Conservation (phyloP, 306 rosid species). For the Geum urbanum region DNA sequence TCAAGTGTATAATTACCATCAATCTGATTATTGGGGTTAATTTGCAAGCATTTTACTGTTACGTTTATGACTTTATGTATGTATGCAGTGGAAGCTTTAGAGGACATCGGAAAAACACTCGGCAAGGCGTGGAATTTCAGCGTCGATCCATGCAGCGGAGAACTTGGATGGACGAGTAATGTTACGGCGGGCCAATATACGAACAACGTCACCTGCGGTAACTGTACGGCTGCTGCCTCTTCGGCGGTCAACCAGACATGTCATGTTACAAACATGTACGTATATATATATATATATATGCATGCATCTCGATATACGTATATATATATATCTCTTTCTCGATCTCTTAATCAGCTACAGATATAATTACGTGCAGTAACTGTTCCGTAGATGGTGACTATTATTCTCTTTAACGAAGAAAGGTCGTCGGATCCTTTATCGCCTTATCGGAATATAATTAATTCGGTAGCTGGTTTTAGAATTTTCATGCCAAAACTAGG, state of each 20-base stretch:
- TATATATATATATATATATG: not conserved
- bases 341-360: too few relatives aligned
- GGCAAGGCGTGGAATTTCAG: not conserved
- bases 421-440: not conserved
- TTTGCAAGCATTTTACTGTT: too few relatives aligned
- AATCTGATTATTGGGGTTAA: too few relatives aligned
- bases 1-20: too few relatives aligned
- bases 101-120: not conserved
- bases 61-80: not conserved
- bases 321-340: not conserved
- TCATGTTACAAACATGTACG: not conserved
- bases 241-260: not conserved
- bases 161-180: not conserved
- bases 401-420: not conserved
- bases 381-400: not conserved
- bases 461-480: not conserved
- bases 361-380: too few relatives aligned
- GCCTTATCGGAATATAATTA: not conserved
- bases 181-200: not conserved
- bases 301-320: too few relatives aligned
- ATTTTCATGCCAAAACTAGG: not conserved
- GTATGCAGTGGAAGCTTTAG: not conserved
- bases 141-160: constrained; percentile 6
- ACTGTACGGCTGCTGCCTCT: not conserved
- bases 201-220: constrained; percentile 2